These are phyloP conservation scores for Entomortierella chlamydospora DNA, from an alignment of 192 early-diverging fungal species.

Conservation along the genomic window DNA sequence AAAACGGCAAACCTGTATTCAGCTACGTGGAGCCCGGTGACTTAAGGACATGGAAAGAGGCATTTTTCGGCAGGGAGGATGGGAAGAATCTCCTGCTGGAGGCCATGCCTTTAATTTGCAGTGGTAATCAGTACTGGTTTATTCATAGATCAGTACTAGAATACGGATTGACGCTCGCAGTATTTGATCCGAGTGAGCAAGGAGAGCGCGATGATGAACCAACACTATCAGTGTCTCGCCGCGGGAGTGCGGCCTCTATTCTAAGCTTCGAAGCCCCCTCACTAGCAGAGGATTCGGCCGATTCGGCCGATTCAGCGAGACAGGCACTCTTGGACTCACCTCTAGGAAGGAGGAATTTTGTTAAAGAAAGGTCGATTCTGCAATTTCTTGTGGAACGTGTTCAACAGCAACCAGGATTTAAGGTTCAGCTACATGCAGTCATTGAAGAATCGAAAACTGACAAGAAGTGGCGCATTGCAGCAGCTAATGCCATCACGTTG, in stretches of 20 bases:
- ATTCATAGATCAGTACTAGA: conserved; percentile 6
- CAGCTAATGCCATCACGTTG: conserved; percentile 28
- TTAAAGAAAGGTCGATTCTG: conserved; percentile 9
- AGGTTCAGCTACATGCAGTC: not conserved
- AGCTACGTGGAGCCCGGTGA: not conserved
- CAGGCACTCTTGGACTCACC: not conserved
- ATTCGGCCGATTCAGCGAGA: too few species aligned
- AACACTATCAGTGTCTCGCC: not conserved
- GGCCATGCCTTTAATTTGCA: not conserved
- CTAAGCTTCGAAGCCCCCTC: not conserved
- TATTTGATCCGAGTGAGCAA: not conserved
- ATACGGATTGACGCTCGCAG: not conserved
- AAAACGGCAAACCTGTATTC: conserved; percentile 8
- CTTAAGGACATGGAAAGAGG: conserved; percentile 3
- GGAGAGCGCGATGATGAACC: not conserved
- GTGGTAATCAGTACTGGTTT: not conserved
- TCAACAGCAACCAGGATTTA: conserved; percentile 6
- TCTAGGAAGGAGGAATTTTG: conserved; percentile 9
- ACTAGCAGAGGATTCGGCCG: too few species aligned
- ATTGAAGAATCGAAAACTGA: conserved; percentile 10
- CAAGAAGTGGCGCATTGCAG: conserved; percentile 17
- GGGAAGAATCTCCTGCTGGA: not conserved
- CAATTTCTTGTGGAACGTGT: conserved; percentile 12
- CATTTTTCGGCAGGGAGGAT: not conserved
- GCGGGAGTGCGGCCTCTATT: not conserved